Evolutionary conservation across 2,329 filamentous ascomycete species (phyloP), one percentile per base, ranked within the genome.

Genomic region (Drechslera avenae): DNA sequence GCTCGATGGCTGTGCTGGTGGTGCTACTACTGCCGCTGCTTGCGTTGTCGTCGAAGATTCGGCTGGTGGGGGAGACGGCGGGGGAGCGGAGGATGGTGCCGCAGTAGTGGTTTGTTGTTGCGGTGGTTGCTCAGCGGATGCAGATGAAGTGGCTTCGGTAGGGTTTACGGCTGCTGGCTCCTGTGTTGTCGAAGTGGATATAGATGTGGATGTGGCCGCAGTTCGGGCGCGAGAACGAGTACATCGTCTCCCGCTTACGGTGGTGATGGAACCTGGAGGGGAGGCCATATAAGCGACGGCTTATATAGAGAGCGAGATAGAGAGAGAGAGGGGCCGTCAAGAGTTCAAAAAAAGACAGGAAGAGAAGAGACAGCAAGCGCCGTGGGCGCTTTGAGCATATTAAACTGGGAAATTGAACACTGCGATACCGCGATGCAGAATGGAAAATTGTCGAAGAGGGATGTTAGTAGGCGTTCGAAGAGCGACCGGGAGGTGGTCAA

Each of bases 181-280:
- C 33, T 51, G 52, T 44, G 57, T 51, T 35, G 54, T 12, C 10
- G 26, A 28, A 28, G 9, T 28, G 9, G 26, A 12, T 10, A 28
- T 28, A 28, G 26, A 12, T 4, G 26, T 51, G 17, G 68, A 67
- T 32, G 63, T 64, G 52, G 57, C 59, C 47, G 65, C 59, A 31
- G 66, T 69, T 36, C 68, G 65, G 53, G 64, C 69, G 39, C 67
- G 68, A 47, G 71, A 70, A 54, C 72, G 69, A 57, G 71, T 74
- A 62, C 72, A 75, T 63, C 67, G 66, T 60, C 66, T 65, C 57
- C 72, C 72, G 56, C 51, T 71, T 56, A 75, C 71, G 49, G 70
- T 73, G 48, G 70, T 73, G 43, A 67, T 69, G 39, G 64, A 66
- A 36, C 68, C 66, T 64, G 63, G 62, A 32, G 71, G 72, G 59